Conservation (phyloP, 2,329 filamentous ascomycete species). For the Hypoxylon sp. region DNA sequence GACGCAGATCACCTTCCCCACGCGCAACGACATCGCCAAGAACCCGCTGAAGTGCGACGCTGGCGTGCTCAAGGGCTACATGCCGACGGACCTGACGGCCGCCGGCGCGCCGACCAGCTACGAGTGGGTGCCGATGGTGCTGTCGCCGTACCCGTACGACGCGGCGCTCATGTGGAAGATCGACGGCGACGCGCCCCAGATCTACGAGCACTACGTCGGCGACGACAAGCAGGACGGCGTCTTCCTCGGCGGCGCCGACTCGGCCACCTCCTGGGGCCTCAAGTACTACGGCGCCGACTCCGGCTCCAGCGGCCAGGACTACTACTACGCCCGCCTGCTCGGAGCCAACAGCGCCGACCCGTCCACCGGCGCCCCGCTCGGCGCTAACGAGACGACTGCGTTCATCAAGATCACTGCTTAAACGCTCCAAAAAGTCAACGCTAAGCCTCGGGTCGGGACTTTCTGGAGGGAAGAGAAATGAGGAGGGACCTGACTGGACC, state of each 20-base stretch:
- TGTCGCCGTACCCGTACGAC: constrained; percentile 30
- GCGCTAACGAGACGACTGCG: constrained; percentile 30
- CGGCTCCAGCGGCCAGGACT: constrained; percentile 22
- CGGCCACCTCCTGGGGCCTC: constrained; percentile 30
- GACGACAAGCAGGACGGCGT: constrained; percentile 33
- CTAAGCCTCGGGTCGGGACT: too few species aligned
- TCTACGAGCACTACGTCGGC: constrained; percentile 35
- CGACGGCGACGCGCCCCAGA: constrained; percentile 26
- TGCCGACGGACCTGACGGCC: constrained; percentile 30
- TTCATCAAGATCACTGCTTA: constrained; percentile 32
- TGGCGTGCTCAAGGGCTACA: constrained; percentile 26
- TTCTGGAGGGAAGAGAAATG: too few species aligned
- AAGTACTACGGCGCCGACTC: constrained; percentile 13
- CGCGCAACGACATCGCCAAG: constrained; percentile 34
- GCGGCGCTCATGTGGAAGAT: constrained; percentile 33
- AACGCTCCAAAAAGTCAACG: not conserved
- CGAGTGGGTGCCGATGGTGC: constrained; percentile 26
- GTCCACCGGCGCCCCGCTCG: constrained; percentile 18
- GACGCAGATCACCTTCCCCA: constrained; percentile 32
- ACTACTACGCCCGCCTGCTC: constrained; percentile 30
- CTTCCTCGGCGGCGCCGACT: constrained; percentile 29
- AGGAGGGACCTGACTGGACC: too few species aligned
- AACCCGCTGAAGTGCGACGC: constrained; percentile 28
- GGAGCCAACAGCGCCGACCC: constrained; percentile 35
- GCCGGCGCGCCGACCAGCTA: constrained; percentile 29